Evolutionary conservation across 2,329 filamentous ascomycete species (phyloP), one percentile per base, ranked within the genome.

Genomic region (Aspergillus unguis): DNA sequence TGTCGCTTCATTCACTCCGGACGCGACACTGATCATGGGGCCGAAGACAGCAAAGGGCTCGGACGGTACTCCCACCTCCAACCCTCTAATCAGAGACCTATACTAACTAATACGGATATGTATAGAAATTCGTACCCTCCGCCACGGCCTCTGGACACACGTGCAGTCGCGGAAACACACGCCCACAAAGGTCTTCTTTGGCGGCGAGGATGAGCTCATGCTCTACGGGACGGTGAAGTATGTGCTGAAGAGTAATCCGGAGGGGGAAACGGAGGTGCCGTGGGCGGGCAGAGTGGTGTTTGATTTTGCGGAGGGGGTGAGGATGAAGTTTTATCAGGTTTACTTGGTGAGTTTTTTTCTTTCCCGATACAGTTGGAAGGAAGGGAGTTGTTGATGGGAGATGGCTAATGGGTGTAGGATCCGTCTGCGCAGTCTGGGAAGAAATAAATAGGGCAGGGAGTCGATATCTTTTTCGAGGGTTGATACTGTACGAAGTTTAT

Each of bases 291-390:
- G 70, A 37, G 70, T 67, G 17, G 68, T 68, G 10, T 72, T 72
- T 59, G 66, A 58, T 32, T 23, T 47, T 23, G 11, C 10, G 17
- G 46, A 49, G 37, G 60, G 43, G 38, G 48, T 66, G 17, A 71
- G 63, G 58, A 72, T 72, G 69, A 62, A 52, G 56, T 72, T 71
- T 55, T 72, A 72, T 63, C 70, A 72, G 58, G 70, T 72, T 53
- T 72, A 72, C 55, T 56, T 72, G 65, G 70, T 72, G 53, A 26
- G 70, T 65, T 35, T 45, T 35, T 32, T 33, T 40, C 11, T 29
- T 23, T 41, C 48, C 33, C 9, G 35, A 10, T 10, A 42, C 40
- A 1, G 4, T 37, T 9, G n/a, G 32, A 25, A 37, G 5, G 32
- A 31, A 29, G 11, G 25, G 25, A 27, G 27, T 6, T 10, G 6